Evolutionary conservation across 192 early-diverging fungal genomes (phyloP), one percentile per base, ranked within the genome.

Genomic region (Neocallimastix lanati): DNA sequence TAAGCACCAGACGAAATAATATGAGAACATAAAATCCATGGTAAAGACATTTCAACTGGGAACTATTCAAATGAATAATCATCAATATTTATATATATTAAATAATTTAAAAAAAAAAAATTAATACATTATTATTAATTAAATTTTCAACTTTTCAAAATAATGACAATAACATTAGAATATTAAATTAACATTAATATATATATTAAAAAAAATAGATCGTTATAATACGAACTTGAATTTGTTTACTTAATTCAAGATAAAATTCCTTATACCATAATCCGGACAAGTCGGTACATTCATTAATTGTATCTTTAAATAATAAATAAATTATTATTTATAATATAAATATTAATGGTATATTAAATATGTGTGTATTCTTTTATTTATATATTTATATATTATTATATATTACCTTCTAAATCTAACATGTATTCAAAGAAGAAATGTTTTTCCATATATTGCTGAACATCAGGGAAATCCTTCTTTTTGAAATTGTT

Each of bases 201-300:
- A 33, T 33, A 33, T 33, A 33, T 33, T 6, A 13, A 37, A 13
- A 37, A 13, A 37, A 13, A 37, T 37, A 37, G 6, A 37, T 37
- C 13, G 1, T 37, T 37, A 13, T 37, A 12, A 36, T 29, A 29
- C 79, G 5, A 67, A 84, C 85, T 82, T 89, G 88, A 18, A 88
- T 83, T 79, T 88, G 27, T 37, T 86, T 82, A 80, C 82, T 82
- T 1, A 89, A 77, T 67, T 89, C 88, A 77, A 89, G 82, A 76
- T 87, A 89, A 78, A 89, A 89, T 78, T 89, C 88, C 78, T 87
- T 88, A 79, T 85, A 88, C 88, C 88, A 89, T 28, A 89, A 79
- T 29, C 86, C 82, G 18, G 87, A 82, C 16, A 89, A 77, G 76
- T 89, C 81, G 2, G 16, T 14, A n/a, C 76, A 50, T 28, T 33